Evolutionary conservation across 306 rosid species (phyloP).

Genomic region (Quercus alba): DNA sequence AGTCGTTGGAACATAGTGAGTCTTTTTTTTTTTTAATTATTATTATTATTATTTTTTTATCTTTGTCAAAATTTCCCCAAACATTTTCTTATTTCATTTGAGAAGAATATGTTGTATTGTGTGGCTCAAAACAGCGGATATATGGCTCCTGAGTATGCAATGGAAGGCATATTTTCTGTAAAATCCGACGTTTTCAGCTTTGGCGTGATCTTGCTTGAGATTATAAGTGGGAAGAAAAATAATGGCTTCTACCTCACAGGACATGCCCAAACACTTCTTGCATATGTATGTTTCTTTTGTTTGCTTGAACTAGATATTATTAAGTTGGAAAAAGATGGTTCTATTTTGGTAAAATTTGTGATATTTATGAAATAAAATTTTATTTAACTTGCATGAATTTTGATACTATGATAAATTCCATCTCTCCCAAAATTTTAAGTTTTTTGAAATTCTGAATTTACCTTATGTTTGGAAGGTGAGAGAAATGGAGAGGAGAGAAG

Average conservation of each 20-base stretch:
- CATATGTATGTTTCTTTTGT: slow-evolving; percentile 14
- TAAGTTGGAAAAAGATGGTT: too few species aligned
- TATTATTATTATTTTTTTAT: too few species aligned
- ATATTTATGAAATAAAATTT: too few species aligned
- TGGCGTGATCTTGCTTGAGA: slow-evolving; percentile 24
- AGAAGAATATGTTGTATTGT: too few species aligned
- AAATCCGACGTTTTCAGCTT: slow-evolving; percentile 30
- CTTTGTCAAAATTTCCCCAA: background rate
- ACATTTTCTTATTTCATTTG: background rate
- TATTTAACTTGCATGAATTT: too few species aligned
- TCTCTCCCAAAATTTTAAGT: too few species aligned
- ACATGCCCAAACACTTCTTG: slow-evolving; percentile 20
- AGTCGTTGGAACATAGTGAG: slow-evolving; percentile 33
- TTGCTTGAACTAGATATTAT: too few species aligned
- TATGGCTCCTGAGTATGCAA: slow-evolving; percentile 28
- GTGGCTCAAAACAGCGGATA: slow-evolving; percentile 8
- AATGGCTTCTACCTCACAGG: slow-evolving; percentile 6
- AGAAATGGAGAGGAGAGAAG: too few species aligned
- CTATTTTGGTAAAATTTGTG: too few species aligned
- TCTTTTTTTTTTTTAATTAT: background rate
- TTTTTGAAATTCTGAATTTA: too few species aligned
- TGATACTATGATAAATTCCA: too few species aligned
- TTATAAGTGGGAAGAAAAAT: slow-evolving; percentile 22
- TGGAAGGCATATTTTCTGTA: slow-evolving; percentile 23
- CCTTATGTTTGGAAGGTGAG: too few species aligned